Percentiles rank a stretch among this genome's conserved stretches.
Conservation (phyloP, 139 green algal genomes). For the Chlorella sorokiniana region DNA sequence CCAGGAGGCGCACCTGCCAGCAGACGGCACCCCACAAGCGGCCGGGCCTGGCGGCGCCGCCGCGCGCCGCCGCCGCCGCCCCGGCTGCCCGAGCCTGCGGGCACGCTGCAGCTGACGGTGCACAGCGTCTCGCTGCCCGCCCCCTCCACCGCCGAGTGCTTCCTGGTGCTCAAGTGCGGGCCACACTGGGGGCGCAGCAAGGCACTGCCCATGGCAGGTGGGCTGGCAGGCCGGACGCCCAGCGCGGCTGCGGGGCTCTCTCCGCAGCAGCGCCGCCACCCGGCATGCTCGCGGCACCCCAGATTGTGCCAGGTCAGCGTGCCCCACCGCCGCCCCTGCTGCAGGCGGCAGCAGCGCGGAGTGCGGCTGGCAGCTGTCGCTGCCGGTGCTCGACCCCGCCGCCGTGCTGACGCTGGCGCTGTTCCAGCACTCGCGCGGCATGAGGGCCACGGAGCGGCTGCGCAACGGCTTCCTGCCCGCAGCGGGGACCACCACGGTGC, state of each 20-base stretch:
- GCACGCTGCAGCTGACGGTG: slow-evolving; percentile 3
- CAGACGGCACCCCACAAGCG: too few relatives aligned
- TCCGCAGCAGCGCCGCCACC: too few relatives aligned
- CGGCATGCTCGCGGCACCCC: too few relatives aligned
- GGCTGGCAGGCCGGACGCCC: background rate
- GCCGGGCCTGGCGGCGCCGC: too few relatives aligned
- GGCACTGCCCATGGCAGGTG: background rate
- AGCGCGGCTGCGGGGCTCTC: too few relatives aligned
- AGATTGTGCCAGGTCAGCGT: too few relatives aligned
- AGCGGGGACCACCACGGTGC: background rate
- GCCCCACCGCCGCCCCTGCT: too few relatives aligned
- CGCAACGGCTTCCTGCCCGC: background rate
- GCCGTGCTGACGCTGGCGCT: slow-evolving; percentile 34
- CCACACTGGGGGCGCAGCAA: slow-evolving; percentile 38
- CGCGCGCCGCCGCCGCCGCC: background rate
- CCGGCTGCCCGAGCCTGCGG: background rate
- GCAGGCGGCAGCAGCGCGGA: background rate
- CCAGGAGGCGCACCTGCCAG: background rate
- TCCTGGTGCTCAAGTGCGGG: slow-evolving; percentile 44
- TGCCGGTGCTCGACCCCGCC: slow-evolving; percentile 29
- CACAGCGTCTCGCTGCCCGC: background rate
- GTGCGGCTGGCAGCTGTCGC: slow-evolving; percentile 22
- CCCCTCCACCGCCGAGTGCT: background rate
- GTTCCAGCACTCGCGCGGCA: slow-evolving; percentile 23
- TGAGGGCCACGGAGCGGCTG: background rate